These are phyloP conservation scores for Penicillium tannophilum DNA, from an alignment of 495 filamentous ascomycete genomes.

Conservation along the genomic window DNA sequence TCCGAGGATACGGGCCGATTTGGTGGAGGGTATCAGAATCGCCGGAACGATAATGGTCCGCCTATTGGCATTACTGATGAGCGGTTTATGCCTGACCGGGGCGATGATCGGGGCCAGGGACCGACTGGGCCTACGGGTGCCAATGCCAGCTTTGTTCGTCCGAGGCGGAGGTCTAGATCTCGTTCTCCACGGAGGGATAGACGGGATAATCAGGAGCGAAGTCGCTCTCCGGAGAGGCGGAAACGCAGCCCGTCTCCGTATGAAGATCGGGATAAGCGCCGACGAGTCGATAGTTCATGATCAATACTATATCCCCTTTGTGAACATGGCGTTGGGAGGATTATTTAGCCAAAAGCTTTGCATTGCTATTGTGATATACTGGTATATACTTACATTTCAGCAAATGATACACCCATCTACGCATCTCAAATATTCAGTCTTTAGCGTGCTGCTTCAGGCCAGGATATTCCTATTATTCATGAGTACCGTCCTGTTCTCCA, in stretches of 20 bases:
- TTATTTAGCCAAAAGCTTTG: slow-evolving; percentile 1
- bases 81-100: slow-evolving; percentile 68
- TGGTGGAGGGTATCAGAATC: slow-evolving; percentile 62
- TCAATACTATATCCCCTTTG: slow-evolving; percentile 15
- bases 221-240: slow-evolving; percentile 55
- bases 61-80: slow-evolving; percentile 62
- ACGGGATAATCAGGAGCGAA: slow-evolving; percentile 21
- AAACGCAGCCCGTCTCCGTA: slow-evolving; percentile 69
- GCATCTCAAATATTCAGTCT: neutral
- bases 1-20: slow-evolving; percentile 90
- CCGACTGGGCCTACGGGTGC: slow-evolving; percentile 50
- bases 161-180: slow-evolving; percentile 37
- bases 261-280: slow-evolving; percentile 67
- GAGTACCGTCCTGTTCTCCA: neutral
- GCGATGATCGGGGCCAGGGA: slow-evolving; percentile 30
- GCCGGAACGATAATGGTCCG: slow-evolving; percentile 40
- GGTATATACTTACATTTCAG: slow-evolving; percentile 16
- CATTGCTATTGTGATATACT: slow-evolving; percentile 1
- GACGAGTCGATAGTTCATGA: slow-evolving; percentile 55
- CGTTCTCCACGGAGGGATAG: slow-evolving; percentile 38
- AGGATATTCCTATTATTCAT: neutral
- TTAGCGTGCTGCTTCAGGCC: too few relatives aligned
- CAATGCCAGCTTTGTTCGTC: slow-evolving; percentile 50
- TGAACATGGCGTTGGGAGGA: slow-evolving; percentile 28
- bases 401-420: slow-evolving; percentile 12